Percentiles rank a stretch among this genome's conserved stretches.
Evolutionary conservation across 1,139 yeast species (phyloP).

Genomic region (Diutina ranongensis): DNA sequence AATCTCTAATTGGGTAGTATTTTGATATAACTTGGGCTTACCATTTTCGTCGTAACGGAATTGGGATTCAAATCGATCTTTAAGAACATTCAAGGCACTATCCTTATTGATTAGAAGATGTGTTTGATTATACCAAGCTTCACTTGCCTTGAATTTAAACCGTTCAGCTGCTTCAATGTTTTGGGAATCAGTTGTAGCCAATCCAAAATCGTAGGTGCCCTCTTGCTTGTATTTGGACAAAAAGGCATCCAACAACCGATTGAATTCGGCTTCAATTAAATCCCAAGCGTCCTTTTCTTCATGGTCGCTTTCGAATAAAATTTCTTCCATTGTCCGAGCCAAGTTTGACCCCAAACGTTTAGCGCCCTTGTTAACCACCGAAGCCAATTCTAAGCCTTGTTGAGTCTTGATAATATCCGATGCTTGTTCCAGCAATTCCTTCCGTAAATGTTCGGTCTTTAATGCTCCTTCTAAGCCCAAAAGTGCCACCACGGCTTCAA

Average conservation of each 20-base stretch:
- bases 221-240: slow-evolving; percentile 11
- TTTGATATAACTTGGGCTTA: slow-evolving; percentile 73
- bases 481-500: slow-evolving; percentile 11
- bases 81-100: slow-evolving; percentile 41
- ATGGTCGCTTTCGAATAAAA: slow-evolving; percentile 27
- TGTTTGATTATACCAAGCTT: slow-evolving; percentile 42
- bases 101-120: slow-evolving; percentile 53
- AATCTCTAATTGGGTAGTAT: slow-evolving; percentile 59
- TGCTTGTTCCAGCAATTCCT: slow-evolving; percentile 14
- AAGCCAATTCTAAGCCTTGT: slow-evolving; percentile 35
- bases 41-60: slow-evolving; percentile 81
- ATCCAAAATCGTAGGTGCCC: slow-evolving; percentile 42
- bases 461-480: slow-evolving; percentile 18
- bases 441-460: slow-evolving; percentile 10
- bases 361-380: slow-evolving; percentile 22
- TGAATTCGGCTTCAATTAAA: slow-evolving; percentile 36
- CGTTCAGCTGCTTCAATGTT: slow-evolving; percentile 30
- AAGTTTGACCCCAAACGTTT: slow-evolving; percentile 30
- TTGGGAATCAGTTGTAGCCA: slow-evolving; percentile 40
- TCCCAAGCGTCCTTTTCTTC: slow-evolving; percentile 43
- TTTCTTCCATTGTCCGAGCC: slow-evolving; percentile 27
- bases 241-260: slow-evolving; percentile 20
- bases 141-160: slow-evolving; percentile 55
- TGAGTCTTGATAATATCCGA: slow-evolving; percentile 22
- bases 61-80: slow-evolving; percentile 66